Conservation (phyloP, 2,329 filamentous ascomycete species). For the Elsinoe necatrix region DNA sequence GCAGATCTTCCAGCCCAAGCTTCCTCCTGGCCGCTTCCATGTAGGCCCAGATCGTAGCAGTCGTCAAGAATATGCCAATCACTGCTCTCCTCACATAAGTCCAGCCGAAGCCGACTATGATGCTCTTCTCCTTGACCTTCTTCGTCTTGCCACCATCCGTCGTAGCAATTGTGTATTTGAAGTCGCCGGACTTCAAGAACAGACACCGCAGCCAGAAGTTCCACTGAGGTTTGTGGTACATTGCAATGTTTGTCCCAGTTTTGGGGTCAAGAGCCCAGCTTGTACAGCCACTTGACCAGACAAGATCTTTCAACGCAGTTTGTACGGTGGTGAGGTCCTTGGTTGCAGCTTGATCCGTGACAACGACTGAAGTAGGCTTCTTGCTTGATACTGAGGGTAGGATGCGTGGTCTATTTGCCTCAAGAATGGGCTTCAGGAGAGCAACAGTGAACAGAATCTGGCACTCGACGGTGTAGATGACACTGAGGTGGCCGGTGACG, state of each 20-base stretch:
- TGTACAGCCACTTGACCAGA: conserved; percentile 44
- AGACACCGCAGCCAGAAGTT: conserved; percentile 42
- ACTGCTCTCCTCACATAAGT: conserved; percentile 5
- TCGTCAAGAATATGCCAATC: background rate
- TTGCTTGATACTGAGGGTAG: background rate
- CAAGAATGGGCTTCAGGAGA: conserved; percentile 47
- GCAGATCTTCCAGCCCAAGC: background rate
- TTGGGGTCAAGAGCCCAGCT: conserved; percentile 45
- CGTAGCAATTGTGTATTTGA: conserved; percentile 1
- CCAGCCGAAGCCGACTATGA: conserved; percentile 12
- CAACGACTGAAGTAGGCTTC: conserved; percentile 26
- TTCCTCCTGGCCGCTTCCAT: background rate
- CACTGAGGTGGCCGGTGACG: conserved; percentile 52
- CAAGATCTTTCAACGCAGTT: conserved; percentile 34
- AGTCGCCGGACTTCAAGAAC: conserved; percentile 24
- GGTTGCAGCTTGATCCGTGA: conserved; percentile 31
- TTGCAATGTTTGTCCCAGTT: conserved; percentile 43
- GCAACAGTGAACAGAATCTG: conserved; percentile 52
- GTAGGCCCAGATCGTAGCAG: background rate
- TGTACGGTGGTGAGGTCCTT: conserved; percentile 36
- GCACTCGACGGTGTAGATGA: conserved; percentile 54
- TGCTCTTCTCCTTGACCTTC: background rate
- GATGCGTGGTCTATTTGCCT: background rate
- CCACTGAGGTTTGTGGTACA: conserved; percentile 47
- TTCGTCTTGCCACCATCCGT: background rate